Evolutionary conservation across 108 stramenopile genomes (phyloP).

Genomic region (Discostella stelligeroides): DNA sequence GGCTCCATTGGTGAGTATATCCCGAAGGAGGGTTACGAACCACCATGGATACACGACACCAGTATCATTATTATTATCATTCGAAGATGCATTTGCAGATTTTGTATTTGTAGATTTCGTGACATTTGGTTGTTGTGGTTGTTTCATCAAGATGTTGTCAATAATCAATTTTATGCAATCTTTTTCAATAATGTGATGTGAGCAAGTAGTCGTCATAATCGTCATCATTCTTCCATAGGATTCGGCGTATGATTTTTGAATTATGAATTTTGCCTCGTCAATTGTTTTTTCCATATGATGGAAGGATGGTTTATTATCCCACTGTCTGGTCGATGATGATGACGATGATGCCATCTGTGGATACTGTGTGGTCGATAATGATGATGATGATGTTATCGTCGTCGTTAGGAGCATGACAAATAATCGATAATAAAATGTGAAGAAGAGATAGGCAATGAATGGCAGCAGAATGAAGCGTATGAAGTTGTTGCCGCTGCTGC

Average conservation of each 20-base stretch:
- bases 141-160: neutral
- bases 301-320: neutral
- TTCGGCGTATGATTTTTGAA: conserved; percentile 32
- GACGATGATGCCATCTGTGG: neutral
- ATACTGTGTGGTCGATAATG: neutral
- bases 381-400: neutral
- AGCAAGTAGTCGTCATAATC: no score
- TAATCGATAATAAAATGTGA: no score
- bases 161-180: conserved; percentile 24
- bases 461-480: no score
- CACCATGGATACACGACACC: conserved; percentile 59
- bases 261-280: conserved; percentile 44
- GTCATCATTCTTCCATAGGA: conserved; percentile 34
- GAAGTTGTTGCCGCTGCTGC: no score
- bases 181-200: conserved; percentile 10
- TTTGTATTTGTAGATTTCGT: neutral
- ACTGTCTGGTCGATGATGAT: neutral
- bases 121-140: neutral
- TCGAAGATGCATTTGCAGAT: no score
- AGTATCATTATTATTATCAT: neutral
- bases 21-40: conserved; percentile 62
- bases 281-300: conserved; percentile 1
- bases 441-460: no score
- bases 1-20: conserved; percentile 30
- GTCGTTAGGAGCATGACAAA: no score